phyloP scores from a whole-genome alignment of 106 monocot species.

The Narthecium ossifragum region DNA sequence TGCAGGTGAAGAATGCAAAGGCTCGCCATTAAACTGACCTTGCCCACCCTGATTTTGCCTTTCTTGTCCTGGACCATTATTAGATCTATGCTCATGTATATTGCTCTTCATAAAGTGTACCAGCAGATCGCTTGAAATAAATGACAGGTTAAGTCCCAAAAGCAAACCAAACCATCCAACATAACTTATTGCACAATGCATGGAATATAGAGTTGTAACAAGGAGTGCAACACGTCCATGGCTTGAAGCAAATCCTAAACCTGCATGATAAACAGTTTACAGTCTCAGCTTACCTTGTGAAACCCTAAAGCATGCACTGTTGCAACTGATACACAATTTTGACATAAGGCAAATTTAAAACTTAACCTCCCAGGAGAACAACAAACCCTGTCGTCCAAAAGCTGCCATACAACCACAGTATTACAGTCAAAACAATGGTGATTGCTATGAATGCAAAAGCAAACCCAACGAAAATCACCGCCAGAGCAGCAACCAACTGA shows the following conservation, averaged over 20 bases:
- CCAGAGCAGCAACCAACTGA: conserved; percentile 48
- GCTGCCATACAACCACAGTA: conserved; percentile 84
- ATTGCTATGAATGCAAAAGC: conserved; percentile 42
- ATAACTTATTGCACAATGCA: conserved; percentile 68
- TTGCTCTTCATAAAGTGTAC: conserved; percentile 60
- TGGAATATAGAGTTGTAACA: conserved; percentile 62
- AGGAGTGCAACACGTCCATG: conserved; percentile 72
- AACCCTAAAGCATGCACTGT: background rate
- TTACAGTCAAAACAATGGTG: conserved; percentile 27
- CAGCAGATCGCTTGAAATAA: conserved; percentile 80
- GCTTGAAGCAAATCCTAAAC: conserved; percentile 42
- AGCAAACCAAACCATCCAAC: conserved; percentile 85
- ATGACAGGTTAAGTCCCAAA: conserved; percentile 73
- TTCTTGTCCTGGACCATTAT: conserved; percentile 23
- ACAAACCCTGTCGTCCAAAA: conserved; percentile 80
- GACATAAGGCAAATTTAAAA: conserved; percentile 8
- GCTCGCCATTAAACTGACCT: conserved; percentile 21
- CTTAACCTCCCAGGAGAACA: conserved; percentile 56
- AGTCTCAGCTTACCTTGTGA: background rate
- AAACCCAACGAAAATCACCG: conserved; percentile 52
- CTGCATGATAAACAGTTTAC: conserved; percentile 29
- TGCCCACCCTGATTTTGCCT: conserved; percentile 17
- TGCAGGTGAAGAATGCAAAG: conserved; percentile 21
- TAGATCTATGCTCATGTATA: conserved; percentile 38
- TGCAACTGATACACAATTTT: background rate